phyloP scores from a whole-genome alignment of 1,284 basidiomycete genomes.

The Tilletia caries region DNA sequence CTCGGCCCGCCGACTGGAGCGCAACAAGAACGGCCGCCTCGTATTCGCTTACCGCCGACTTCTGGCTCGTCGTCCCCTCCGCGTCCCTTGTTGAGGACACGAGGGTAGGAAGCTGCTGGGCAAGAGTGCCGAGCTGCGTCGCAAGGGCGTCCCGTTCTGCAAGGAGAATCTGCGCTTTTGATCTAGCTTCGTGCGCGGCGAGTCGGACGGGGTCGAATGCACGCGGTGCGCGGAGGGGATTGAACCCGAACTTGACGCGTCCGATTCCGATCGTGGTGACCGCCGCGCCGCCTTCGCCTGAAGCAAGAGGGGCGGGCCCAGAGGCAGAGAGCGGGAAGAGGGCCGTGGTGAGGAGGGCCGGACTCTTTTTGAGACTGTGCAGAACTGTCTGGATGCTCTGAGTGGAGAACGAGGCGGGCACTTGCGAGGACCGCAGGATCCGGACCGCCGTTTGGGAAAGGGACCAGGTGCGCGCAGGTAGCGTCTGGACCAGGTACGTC shows the following conservation, averaged over 20 bases:
- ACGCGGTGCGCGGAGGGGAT: neutral
- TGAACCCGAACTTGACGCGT: constrained; percentile 12
- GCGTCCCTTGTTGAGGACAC: constrained; percentile 31
- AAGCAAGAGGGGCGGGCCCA: constrained; percentile 1
- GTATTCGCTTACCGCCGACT: neutral
- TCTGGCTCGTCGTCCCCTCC: neutral
- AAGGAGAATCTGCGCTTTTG: constrained; percentile 5
- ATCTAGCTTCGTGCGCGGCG: constrained; percentile 11
- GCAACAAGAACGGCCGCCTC: neutral
- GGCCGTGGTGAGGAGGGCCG: constrained; percentile 11
- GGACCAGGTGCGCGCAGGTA: constrained; percentile 8
- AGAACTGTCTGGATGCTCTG: neutral
- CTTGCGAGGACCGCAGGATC: constrained; percentile 3
- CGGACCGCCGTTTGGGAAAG: constrained; percentile 16
- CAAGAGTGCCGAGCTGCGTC: constrained; percentile 31
- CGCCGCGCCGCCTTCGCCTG: constrained; percentile 11
- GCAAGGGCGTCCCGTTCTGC: constrained; percentile 15
- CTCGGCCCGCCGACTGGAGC: neutral
- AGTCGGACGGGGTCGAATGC: neutral
- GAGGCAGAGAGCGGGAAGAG: constrained; percentile 18
- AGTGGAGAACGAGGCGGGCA: neutral
- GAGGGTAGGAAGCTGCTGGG: constrained; percentile 41
- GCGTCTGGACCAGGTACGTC: constrained; percentile 32
- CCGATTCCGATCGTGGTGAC: neutral
- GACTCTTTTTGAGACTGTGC: constrained; percentile 7